Evolutionary conservation across 78 protist species (phyloP), one percentile per base, ranked within the genome.

Genomic region (Pigoraptor vietnamica): DNA sequence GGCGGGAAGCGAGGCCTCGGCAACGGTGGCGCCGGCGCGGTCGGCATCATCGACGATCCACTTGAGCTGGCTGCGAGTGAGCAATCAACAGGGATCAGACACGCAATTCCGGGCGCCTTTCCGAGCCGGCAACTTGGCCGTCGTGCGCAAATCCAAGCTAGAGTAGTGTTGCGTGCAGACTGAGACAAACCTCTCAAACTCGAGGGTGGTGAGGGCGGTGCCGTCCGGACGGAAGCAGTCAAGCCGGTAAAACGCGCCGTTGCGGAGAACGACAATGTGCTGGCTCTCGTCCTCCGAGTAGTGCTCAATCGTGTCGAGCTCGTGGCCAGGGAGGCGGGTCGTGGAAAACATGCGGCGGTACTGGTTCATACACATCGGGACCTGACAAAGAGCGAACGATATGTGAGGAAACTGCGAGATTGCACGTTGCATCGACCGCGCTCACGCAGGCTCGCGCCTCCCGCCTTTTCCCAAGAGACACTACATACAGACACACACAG

Each of bases 281-380:
- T 83, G 48, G 19, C 38, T 24, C 24, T 86, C 79, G 23, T 82
- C 90, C 2, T 9, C 9, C 79, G 79, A 19, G 56, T 9, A 24
- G 38, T 82, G 87, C 38, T 34, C 21, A 32, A 94, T n/a, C 83
- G 9, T 35, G 89, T 93, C 97, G 36, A 38, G 29, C 84, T 92
- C 94, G 39, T 23, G 0, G 40, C 92, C 92, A 9, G 97, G 97
- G n/a, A 92, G 0, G 39, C 97, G 91, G 6, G 91, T 90, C 37
- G 93, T 91, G 91, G 87, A n/a, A 90, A 93, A 95, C 29, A 90
- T 19, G 24, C 90, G 55, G 79, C 33, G 40, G 91, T 93, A 95
- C 89, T 95, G 97, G 37, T 79, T 48, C 97, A 95, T 95, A 93
- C 97, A 95, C 94, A 95, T 0, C 34, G 96, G 96, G 38, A 95